Base-by-base conservation (phyloP, 2,329 filamentous ascomycete species). In the Pyrenophora graminea region DNA sequence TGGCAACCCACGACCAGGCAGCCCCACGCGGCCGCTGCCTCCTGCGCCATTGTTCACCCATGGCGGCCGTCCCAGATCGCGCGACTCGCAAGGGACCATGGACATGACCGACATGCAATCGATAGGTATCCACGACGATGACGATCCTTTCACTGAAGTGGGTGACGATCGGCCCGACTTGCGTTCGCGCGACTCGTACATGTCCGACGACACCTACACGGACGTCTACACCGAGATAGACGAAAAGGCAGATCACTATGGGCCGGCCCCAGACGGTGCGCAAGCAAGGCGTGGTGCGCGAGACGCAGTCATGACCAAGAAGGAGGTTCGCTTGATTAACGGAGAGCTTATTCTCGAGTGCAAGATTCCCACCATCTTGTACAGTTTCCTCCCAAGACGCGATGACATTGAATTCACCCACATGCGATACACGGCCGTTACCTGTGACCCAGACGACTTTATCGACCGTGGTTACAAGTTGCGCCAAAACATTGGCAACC, bases 371-470 rank as follows among this genome's bases (percentile, higher is more conserved):
- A 99, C 94, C 0, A 99, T 97, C 62, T 80, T 99, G 34, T 95
- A 97, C 82, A 96, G 91, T 71, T 99, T 99, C 76, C 78, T 99
- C 55, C 95, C 95, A 0, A 85, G 93, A 13, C 85, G 93, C 53
- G 91, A 97, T 69, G 93, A 96, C 72, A 82, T 93, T 56, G 94
- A 99, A 70, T 99, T 99, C 73, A 99, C 94, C 0, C 92, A 97
- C 70, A 97, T 97, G 93, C 87, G 94, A 46, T 99, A 99, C 73
- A 97, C 93, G 0, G 94, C 94, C 8, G 94, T 96, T n/a, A 99
- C 94, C 2, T 97, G 91, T 74, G 92, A 97, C 69, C 95, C 92
- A 0, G 92, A 97, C 72, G 91, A 97, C 70, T 97, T 96, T 66
- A 89, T 91, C 3, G 82, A 87, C 6, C 85, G 87, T 56, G 93